Evolutionary conservation across 805 yeast species (phyloP).

Genomic region (Brettanomyces anomalus): DNA sequence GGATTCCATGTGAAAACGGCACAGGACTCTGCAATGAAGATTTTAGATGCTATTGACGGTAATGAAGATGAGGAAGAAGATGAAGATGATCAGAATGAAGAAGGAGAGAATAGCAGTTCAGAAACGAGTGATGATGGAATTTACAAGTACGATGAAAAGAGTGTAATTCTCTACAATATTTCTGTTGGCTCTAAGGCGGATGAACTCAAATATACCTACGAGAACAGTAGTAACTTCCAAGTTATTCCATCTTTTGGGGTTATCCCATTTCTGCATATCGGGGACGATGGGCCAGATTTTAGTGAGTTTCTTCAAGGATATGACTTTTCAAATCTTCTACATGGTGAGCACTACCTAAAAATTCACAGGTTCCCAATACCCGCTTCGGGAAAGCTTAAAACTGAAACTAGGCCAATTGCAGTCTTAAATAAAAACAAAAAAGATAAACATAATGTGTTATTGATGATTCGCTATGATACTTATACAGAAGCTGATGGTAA

Average conservation of each 20-base stretch:
- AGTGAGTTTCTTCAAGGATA: slow-evolving; percentile 63
- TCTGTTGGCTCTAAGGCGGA: slow-evolving; percentile 79
- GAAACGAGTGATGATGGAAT: slow-evolving; percentile 25
- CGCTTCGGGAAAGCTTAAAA: slow-evolving; percentile 51
- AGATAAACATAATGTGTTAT: slow-evolving; percentile 55
- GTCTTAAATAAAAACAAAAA: slow-evolving; percentile 64
- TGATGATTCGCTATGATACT: slow-evolving; percentile 66
- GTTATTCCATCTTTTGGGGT: slow-evolving; percentile 88
- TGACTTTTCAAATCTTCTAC: slow-evolving; percentile 82
- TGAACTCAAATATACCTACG: slow-evolving; percentile 75
- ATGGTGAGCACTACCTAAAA: slow-evolving; percentile 91
- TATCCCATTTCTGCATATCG: slow-evolving; percentile 69
- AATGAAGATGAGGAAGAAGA: slow-evolving; percentile 36
- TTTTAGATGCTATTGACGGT: slow-evolving; percentile 53
- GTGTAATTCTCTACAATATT: slow-evolving; percentile 75
- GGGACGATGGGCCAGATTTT: slow-evolving; percentile 47
- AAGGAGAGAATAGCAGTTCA: slow-evolving; percentile 28
- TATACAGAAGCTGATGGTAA: slow-evolving; percentile 36
- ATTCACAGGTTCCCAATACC: slow-evolving; percentile 73
- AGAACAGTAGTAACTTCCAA: slow-evolving; percentile 67
- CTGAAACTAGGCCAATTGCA: slow-evolving; percentile 60
- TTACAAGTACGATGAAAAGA: slow-evolving; percentile 55
- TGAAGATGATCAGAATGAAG: slow-evolving; percentile 36
- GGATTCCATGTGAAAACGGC: slow-evolving; percentile 50
- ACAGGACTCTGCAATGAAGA: slow-evolving; percentile 73